phyloP scores from a whole-genome alignment of 2,329 filamentous ascomycete genomes.

The Colletotrichum eleusines region DNA sequence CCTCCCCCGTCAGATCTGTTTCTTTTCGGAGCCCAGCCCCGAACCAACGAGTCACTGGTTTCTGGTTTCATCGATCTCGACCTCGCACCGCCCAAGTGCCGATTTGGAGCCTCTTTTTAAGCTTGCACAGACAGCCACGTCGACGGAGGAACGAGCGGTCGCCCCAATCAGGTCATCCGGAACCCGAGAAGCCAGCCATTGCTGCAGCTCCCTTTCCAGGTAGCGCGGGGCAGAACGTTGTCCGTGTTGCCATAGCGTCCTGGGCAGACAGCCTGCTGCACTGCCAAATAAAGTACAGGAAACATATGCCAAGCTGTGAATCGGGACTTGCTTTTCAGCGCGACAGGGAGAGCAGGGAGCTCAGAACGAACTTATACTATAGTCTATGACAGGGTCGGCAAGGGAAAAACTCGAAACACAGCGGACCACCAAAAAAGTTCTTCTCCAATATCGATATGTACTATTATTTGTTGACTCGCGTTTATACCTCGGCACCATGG shows the following conservation, averaged over 20 bases:
- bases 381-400: slow-evolving; percentile 1
- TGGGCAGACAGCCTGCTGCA: too few species aligned
- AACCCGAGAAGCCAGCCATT: slow-evolving; percentile 14
- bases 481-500: slow-evolving; percentile 5
- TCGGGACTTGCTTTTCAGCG: too few species aligned
- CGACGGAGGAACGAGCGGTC: background rate
- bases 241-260: background rate
- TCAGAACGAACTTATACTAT: background rate
- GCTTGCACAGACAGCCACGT: background rate
- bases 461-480: background rate
- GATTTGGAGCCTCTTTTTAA: background rate
- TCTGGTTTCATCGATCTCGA: background rate
- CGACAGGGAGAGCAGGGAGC: slow-evolving; percentile 11
- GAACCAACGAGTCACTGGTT: background rate
- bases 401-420: background rate
- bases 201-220: slow-evolving; percentile 6
- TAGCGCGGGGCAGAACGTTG: slow-evolving; percentile 25
- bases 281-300: too few species aligned
- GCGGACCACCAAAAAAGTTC: background rate
- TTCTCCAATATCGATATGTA: background rate
- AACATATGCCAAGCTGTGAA: background rate
- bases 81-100: slow-evolving; percentile 21
- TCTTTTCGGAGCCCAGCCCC: background rate
- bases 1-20: background rate
- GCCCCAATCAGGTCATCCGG: slow-evolving; percentile 18